Conservation (phyloP, 352 stramenopile genomes). For the Phytophthora ramorum region DNA sequence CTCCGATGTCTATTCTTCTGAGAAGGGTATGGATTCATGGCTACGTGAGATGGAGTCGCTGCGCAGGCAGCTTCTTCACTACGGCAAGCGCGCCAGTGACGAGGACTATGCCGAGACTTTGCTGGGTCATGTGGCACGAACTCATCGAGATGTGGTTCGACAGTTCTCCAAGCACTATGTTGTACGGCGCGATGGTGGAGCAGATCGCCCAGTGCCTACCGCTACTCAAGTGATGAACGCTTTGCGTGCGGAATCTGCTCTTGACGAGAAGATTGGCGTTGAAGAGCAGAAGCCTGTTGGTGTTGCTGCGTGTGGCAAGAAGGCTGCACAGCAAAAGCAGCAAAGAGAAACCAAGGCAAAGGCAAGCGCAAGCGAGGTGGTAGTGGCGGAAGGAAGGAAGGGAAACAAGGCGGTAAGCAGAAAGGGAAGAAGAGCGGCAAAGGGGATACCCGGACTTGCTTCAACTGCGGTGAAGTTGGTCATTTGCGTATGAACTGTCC, state of each 20-base stretch:
- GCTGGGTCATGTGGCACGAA: slow-evolving; percentile 3
- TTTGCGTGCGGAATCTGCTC: slow-evolving; percentile 3
- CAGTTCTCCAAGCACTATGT: slow-evolving; percentile 17
- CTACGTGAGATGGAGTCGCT: slow-evolving; percentile 14
- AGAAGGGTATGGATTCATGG: slow-evolving; percentile 15
- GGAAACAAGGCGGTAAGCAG: no score
- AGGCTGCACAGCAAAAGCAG: not conserved
- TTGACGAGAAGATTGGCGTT: slow-evolving; percentile 10
- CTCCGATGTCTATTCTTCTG: slow-evolving; percentile 3
- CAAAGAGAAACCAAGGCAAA: slow-evolving; percentile 1
- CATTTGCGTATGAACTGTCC: no score
- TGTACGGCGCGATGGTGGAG: slow-evolving; percentile 10
- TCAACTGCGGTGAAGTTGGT: no score
- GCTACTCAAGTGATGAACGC: slow-evolving; percentile 14
- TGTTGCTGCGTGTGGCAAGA: slow-evolving; percentile 16
- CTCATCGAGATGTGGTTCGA: slow-evolving; percentile 10
- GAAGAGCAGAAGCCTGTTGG: slow-evolving; percentile 6
- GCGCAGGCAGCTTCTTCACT: slow-evolving; percentile 12
- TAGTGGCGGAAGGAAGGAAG: not conserved
- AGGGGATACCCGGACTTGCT: no score
- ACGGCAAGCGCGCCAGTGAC: slow-evolving; percentile 5
- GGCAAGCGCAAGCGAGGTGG: slow-evolving; percentile 9
- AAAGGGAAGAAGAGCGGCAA: no score
- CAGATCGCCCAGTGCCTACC: slow-evolving; percentile 5
- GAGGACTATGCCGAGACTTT: slow-evolving; percentile 15